Percentiles rank a stretch among this genome's conserved stretches.
Evolutionary conservation across 139 green algal genomes (phyloP).

Genomic region (Tetraselmis chui): DNA sequence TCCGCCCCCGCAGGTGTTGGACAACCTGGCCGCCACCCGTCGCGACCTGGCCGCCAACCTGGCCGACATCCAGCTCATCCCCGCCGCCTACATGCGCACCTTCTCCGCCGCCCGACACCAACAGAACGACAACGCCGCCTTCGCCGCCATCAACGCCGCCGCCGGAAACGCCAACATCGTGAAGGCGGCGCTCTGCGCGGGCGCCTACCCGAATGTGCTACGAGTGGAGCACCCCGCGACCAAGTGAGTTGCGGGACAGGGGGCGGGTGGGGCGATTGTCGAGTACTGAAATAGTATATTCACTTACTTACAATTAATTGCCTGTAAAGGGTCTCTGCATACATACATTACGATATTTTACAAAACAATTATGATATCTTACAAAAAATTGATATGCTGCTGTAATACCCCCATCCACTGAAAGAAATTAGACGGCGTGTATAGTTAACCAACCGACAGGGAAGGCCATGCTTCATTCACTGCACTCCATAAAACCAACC

Average conservation of each 20-base stretch:
- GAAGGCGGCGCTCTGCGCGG: conserved; percentile 56
- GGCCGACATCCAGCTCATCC: conserved; percentile 62
- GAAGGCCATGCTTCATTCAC: no score
- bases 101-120: not conserved
- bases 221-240: conserved; percentile 59
- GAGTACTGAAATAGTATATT: not conserved
- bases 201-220: conserved; percentile 91
- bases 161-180: conserved; percentile 28
- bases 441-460: no score
- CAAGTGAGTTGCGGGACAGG: no score
- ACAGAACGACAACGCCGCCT: not conserved
- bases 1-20: not conserved
- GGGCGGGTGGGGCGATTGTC: not conserved
- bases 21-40: not conserved
- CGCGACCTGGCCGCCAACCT: conserved; percentile 63
- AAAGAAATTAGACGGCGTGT: no score
- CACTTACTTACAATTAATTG: not conserved
- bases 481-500: no score
- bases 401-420: no score
- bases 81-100: conserved; percentile 17
- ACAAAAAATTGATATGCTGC: no score
- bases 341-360: not conserved
- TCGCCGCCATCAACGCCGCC: not conserved
- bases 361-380: no score
- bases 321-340: not conserved